phyloP scores from a whole-genome alignment of 2,329 filamentous ascomycete genomes.

The Geosmithia morbida region DNA sequence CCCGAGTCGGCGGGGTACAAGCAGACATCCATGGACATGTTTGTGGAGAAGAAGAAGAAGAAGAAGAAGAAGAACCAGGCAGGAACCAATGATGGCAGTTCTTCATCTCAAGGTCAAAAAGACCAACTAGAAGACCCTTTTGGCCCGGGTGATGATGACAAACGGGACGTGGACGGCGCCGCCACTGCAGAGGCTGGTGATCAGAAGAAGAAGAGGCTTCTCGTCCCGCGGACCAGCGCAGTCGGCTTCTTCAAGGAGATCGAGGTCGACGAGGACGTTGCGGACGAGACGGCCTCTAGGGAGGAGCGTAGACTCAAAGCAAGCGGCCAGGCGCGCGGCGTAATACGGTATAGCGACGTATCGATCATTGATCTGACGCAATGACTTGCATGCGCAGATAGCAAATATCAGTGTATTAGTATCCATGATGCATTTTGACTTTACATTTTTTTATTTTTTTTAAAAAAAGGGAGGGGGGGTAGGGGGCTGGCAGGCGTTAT shows the following conservation, averaged over 20 bases:
- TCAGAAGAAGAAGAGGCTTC: constrained; percentile 23
- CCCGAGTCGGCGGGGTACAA: constrained; percentile 7
- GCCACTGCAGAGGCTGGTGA: no score
- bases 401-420: no score
- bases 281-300: neutral
- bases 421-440: no score
- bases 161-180: no score
- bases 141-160: neutral
- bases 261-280: constrained; percentile 1
- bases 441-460: no score
- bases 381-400: neutral
- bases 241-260: constrained; percentile 22
- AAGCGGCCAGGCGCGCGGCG: neutral
- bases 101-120: neutral
- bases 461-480: no score
- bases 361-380: constrained; percentile 3
- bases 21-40: constrained; percentile 18
- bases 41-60: constrained; percentile 6
- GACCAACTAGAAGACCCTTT: constrained; percentile 2
- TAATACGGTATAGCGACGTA: constrained; percentile 3
- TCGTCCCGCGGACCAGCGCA: constrained; percentile 19
- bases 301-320: constrained; percentile 1
- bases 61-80: neutral
- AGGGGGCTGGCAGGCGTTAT: no score
- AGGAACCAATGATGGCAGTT: neutral